phyloP scores from a whole-genome alignment of 495 filamentous ascomycete genomes.

The Penicillium robsamsonii region DNA sequence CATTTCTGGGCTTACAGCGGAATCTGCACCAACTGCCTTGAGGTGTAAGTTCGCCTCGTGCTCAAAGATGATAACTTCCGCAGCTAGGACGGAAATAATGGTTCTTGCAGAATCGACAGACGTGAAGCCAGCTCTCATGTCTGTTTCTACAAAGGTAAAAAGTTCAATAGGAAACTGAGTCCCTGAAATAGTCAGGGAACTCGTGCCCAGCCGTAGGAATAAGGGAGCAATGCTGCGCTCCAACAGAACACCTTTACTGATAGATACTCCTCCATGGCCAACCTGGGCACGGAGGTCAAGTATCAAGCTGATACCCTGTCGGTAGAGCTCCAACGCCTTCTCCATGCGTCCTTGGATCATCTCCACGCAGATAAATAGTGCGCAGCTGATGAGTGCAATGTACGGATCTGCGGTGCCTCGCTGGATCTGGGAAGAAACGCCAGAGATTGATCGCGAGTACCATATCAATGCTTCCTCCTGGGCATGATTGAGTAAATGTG shows the following conservation, averaged over 20 bases:
- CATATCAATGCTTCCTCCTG: slow-evolving; percentile 31
- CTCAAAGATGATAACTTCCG: slow-evolving; percentile 25
- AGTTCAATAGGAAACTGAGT: slow-evolving; percentile 17
- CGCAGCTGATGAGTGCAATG: slow-evolving; percentile 49
- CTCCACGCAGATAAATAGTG: slow-evolving; percentile 55
- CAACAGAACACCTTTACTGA: slow-evolving; percentile 18
- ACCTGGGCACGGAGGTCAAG: slow-evolving; percentile 19
- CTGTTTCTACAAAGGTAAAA: background rate
- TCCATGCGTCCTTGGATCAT: slow-evolving; percentile 45
- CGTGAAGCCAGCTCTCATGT: slow-evolving; percentile 1
- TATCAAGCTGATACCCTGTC: slow-evolving; percentile 26
- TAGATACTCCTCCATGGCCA: slow-evolving; percentile 7
- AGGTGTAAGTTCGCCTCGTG: slow-evolving; percentile 13
- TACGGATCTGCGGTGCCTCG: slow-evolving; percentile 25
- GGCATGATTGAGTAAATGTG: slow-evolving; percentile 5
- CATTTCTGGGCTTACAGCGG: slow-evolving; percentile 5
- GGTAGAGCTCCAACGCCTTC: slow-evolving; percentile 26
- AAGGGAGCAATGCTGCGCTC: slow-evolving; percentile 25
- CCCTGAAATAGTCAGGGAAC: slow-evolving; percentile 24
- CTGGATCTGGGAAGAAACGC: slow-evolving; percentile 34
- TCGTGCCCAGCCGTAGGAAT: slow-evolving; percentile 23
- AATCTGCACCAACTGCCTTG: background rate
- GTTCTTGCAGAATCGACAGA: slow-evolving; percentile 24
- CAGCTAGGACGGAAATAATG: slow-evolving; percentile 5
- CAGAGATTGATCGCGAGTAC: slow-evolving; percentile 37